Evolutionary conservation across 371 early-diverging fungal genomes (phyloP).

Genomic region (Mucor indicus): DNA sequence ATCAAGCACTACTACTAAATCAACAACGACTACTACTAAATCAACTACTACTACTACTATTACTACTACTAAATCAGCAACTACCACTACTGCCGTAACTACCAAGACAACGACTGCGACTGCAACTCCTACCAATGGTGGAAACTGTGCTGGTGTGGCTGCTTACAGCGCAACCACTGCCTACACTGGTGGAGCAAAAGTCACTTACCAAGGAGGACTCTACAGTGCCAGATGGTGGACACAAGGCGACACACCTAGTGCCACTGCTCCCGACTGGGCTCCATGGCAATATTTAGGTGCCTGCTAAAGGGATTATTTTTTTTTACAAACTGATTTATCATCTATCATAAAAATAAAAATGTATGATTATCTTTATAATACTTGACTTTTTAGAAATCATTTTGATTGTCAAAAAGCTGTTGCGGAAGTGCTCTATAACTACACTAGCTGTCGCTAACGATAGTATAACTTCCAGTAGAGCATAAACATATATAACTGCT

Average conservation of each 20-base stretch:
- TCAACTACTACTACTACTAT: not conserved
- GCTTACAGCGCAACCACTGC: constrained; percentile 16
- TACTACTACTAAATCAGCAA: too few relatives aligned
- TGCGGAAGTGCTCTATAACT: too few relatives aligned
- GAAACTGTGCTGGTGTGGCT: not conserved
- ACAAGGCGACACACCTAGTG: constrained; percentile 29
- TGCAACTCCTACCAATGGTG: not conserved
- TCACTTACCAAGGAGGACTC: constrained; percentile 23
- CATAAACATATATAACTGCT: too few relatives aligned
- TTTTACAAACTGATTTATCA: too few relatives aligned
- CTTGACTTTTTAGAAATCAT: too few relatives aligned
- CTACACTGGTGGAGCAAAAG: constrained; percentile 28
- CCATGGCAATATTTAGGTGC: not conserved
- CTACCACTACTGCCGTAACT: not conserved
- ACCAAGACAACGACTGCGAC: not conserved
- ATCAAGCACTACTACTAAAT: too few relatives aligned
- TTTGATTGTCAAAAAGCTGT: too few relatives aligned
- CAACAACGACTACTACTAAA: not conserved
- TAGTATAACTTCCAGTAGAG: too few relatives aligned
- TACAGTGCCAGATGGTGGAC: constrained; percentile 44
- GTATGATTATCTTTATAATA: too few relatives aligned
- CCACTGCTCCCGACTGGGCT: not conserved
- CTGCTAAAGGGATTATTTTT: too few relatives aligned
- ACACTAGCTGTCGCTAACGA: too few relatives aligned
- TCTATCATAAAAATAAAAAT: too few relatives aligned